A percentile compares a stretch with the other conserved stretches of the same genome.
phyloP scores from a whole-genome alignment of 495 filamentous ascomycete species.

The Extremus antarcticus region DNA sequence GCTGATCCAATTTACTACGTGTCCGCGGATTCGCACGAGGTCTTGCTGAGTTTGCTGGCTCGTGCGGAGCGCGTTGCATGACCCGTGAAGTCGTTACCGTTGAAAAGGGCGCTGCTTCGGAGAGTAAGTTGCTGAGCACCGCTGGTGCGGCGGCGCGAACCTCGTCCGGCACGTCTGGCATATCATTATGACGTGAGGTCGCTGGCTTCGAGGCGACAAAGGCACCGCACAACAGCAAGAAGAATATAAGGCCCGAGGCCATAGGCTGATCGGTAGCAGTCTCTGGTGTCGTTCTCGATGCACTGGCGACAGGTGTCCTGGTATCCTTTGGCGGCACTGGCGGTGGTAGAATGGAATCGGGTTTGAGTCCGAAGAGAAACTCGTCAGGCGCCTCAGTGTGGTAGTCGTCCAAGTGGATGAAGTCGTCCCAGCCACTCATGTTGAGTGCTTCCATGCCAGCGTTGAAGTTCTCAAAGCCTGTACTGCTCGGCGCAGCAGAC shows the following conservation, averaged over 20 bases:
- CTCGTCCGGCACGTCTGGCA: constrained; percentile 85
- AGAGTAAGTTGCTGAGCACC: constrained; percentile 78
- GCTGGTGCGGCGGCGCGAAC: constrained; percentile 84
- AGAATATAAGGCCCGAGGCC: constrained; percentile 33
- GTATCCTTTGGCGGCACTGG: constrained; percentile 13
- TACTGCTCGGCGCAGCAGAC: constrained; percentile 43
- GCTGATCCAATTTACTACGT: constrained; percentile 52
- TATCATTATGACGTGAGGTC: constrained; percentile 44
- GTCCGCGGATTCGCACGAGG: background rate
- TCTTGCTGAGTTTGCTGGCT: background rate
- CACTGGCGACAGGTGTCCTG: constrained; percentile 28
- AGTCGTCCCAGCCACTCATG: constrained; percentile 73
- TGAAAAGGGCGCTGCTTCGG: constrained; percentile 19
- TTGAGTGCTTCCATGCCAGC: constrained; percentile 70
- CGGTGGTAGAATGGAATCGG: constrained; percentile 10
- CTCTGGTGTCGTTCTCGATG: constrained; percentile 46
- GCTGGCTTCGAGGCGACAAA: constrained; percentile 83
- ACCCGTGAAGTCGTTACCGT: background rate
- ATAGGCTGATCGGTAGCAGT: constrained; percentile 33
- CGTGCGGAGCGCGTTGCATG: constrained; percentile 10
- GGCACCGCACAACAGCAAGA: constrained; percentile 91
- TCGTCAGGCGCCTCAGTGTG: constrained; percentile 34
- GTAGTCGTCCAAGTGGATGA: constrained; percentile 60
- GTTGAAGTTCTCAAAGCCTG: constrained; percentile 57
- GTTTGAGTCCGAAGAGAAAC: constrained; percentile 38